phyloP scores from a whole-genome alignment of 1,284 basidiomycete species.

The Peniophora sp. region DNA sequence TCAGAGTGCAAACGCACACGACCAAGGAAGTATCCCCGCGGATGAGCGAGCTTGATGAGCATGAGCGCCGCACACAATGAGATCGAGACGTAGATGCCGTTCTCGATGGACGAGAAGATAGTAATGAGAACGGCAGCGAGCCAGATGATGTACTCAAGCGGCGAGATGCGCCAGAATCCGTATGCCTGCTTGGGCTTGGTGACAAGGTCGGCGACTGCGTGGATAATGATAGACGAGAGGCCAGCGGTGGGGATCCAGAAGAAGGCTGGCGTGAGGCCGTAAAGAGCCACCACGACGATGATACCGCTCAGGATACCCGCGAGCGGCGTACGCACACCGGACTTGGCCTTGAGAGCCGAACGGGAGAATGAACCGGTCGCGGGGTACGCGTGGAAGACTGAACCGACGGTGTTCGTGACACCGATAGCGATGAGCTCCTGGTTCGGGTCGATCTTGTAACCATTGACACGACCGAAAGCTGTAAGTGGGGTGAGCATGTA shows the following conservation, averaged over 20 bases:
- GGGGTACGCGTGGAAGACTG: slow-evolving; percentile 87
- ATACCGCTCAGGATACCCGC: slow-evolving; percentile 86
- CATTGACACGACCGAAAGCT: slow-evolving; percentile 94
- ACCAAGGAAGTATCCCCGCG: slow-evolving; percentile 89
- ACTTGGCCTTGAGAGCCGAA: slow-evolving; percentile 92
- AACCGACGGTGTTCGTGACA: slow-evolving; percentile 85
- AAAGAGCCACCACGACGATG: slow-evolving; percentile 89
- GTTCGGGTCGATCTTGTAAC: slow-evolving; percentile 96
- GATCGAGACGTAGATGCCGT: slow-evolving; percentile 93
- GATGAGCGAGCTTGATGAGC: slow-evolving; percentile 85
- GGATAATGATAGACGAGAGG: slow-evolving; percentile 92
- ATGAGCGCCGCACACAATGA: slow-evolving; percentile 77
- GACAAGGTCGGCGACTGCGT: slow-evolving; percentile 90
- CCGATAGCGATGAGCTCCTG: slow-evolving; percentile 98
- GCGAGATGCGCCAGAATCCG: slow-evolving; percentile 90
- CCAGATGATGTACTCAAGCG: slow-evolving; percentile 92
- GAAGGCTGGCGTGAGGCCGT: slow-evolving; percentile 88
- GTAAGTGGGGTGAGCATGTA: slow-evolving; percentile 9
- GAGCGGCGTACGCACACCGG: slow-evolving; percentile 90
- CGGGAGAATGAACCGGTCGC: slow-evolving; percentile 98
- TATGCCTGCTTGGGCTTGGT: slow-evolving; percentile 85
- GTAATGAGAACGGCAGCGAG: slow-evolving; percentile 83
- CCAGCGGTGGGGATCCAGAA: slow-evolving; percentile 78
- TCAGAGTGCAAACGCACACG: slow-evolving; percentile 35
- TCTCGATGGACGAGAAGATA: slow-evolving; percentile 84